phyloP scores from a whole-genome alignment of 176 grass and related monocot species.

The Tillandsia leiboldiana region DNA sequence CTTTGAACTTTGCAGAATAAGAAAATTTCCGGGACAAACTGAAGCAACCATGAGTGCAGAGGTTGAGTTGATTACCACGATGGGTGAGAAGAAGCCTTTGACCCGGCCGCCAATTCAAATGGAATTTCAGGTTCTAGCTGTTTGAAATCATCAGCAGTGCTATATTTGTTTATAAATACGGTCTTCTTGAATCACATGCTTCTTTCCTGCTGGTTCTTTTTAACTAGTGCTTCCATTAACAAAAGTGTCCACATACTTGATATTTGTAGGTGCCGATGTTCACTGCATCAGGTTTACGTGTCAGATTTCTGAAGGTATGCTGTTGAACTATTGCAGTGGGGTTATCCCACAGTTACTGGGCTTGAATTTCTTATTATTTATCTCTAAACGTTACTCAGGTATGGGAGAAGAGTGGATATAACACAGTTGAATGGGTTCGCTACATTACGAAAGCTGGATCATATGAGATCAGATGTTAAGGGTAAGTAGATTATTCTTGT shows the following conservation, averaged over 20 bases:
- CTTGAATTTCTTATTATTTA: neutral
- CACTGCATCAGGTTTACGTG: constrained; percentile 93
- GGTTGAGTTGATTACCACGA: constrained; percentile 95
- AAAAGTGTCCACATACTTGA: neutral
- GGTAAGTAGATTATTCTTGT: neutral
- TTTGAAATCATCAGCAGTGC: neutral
- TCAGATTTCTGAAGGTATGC: constrained; percentile 95
- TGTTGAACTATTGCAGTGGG: neutral
- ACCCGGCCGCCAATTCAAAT: constrained; percentile 97
- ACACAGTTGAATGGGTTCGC: constrained; percentile 99
- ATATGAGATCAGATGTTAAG: constrained; percentile 94
- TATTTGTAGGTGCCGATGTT: constrained; percentile 89
- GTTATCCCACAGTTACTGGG: neutral
- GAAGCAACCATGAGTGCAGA: constrained; percentile 99
- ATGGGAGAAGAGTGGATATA: constrained; percentile 99
- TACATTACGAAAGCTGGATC: constrained; percentile 99
- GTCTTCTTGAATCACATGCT: neutral
- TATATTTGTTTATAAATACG: no score
- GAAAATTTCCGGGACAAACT: constrained; percentile 96
- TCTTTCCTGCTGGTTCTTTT: neutral
- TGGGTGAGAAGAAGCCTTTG: constrained; percentile 93
- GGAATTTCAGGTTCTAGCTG: constrained; percentile 81
- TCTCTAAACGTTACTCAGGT: constrained; percentile 38
- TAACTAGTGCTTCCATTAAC: neutral
- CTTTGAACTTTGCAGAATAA: constrained; percentile 56